Conservation (phyloP, 208 protist genomes). For the Trypanosoma caninum region DNA sequence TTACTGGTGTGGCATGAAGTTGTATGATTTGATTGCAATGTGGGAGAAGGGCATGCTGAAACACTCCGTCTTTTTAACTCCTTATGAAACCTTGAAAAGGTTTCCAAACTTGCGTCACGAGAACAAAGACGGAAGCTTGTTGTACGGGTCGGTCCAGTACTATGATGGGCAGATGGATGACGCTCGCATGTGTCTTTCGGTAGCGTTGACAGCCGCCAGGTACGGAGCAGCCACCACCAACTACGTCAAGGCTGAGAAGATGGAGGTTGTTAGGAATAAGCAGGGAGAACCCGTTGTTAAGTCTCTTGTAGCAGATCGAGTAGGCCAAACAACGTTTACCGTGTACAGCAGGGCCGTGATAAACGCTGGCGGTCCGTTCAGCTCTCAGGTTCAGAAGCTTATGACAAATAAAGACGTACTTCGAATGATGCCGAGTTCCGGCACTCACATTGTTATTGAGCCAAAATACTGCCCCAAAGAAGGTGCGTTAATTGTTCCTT, state of each 20-base stretch:
- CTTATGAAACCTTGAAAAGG: conserved; percentile 65
- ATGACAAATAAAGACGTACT: conserved; percentile 33
- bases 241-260: conserved; percentile 77
- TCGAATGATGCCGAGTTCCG: conserved; percentile 70
- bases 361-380: conserved; percentile 91
- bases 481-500: conserved; percentile 85
- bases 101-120: conserved; percentile 75
- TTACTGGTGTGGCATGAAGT: conserved; percentile 84
- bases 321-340: conserved; percentile 59
- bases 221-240: conserved; percentile 93
- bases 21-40: conserved; percentile 90
- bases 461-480: conserved; percentile 74
- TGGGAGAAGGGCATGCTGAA: conserved; percentile 70
- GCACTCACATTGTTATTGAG: conserved; percentile 87
- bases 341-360: conserved; percentile 88
- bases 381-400: conserved; percentile 79
- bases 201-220: conserved; percentile 92
- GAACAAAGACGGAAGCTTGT: conserved; percentile 43
- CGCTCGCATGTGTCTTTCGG: conserved; percentile 91
- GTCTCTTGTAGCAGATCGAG: conserved; percentile 68
- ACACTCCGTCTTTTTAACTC: conserved; percentile 79
- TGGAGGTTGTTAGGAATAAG: conserved; percentile 47
- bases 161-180: conserved; percentile 97
- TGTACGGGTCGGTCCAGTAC: conserved; percentile 92
- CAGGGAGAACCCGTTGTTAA: conserved; percentile 59